Base-by-base conservation (phyloP, 2,329 filamentous ascomycete species). In the Phialocephala subalpina region DNA sequence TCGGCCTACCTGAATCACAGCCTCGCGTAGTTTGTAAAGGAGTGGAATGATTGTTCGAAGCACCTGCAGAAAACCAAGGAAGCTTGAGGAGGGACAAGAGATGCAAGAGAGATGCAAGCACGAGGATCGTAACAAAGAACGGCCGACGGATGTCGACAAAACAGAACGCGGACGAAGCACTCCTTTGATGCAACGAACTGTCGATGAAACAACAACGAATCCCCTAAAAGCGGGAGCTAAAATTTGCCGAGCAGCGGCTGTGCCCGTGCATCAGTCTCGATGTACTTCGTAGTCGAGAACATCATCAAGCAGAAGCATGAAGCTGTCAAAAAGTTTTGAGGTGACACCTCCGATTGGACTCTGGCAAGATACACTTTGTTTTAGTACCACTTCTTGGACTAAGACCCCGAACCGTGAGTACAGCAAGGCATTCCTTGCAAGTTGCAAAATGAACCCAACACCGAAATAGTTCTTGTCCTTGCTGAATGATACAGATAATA, bases 1-100 rank as follows among this genome's bases (percentile, higher is more conserved):
- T 69, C 60, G 66, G 67, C 64, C 60, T 66, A 60, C 47, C 49
- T 59, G 62, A 64, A 11, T 53, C 49, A 33, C 60, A 70, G 66
- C 67, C 67, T 71, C 49, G 65, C 36, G 57, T 47, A 56, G 56
- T 56, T 36, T 60, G 20, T 45, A 20, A 65, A 64, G 38, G 38
- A 60, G 33, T 49, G 64, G 45, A 58, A 67, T 56, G 33, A 59
- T 22, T 22, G 33, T 49, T 7, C 38, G n/a, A 45, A 52, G 47
- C 29, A 55, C 36, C 36, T 35, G 22, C 22, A 60, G 45, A 49
- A 22, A 2, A 33, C 5, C 14, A 59, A 40, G 45, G 18, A 42
- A 40, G 33, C 18, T 35, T 25, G n/a, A 22, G 8, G 47, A 56
- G 27, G 47, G 59, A 33, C 56, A 33, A 52, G 36, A 38, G 33